Evolutionary conservation across 1,139 yeast genomes (phyloP).

Genomic region (Candida anutae): DNA sequence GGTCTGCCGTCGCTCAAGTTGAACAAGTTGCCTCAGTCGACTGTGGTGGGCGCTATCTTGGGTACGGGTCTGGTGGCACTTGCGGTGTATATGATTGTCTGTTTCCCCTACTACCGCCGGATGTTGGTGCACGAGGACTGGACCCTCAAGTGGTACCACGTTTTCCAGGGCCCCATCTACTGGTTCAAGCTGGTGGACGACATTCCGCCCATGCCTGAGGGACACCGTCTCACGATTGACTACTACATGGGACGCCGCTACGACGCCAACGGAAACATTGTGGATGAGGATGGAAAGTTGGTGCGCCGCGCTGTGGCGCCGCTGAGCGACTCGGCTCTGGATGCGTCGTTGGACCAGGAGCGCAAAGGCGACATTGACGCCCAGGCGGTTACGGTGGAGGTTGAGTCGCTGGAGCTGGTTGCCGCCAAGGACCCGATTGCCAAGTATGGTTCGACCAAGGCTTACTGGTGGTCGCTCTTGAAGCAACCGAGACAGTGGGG

Average conservation of each 20-base stretch:
- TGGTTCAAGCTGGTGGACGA: slow-evolving; percentile 48
- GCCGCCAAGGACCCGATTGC: slow-evolving; percentile 10
- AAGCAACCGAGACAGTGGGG: slow-evolving; percentile 50
- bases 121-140: slow-evolving; percentile 57
- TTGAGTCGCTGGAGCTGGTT: slow-evolving; percentile 7
- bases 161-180: slow-evolving; percentile 49
- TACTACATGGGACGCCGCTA: slow-evolving; percentile 58
- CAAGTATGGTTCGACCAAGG: slow-evolving; percentile 24
- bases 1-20: slow-evolving; percentile 64
- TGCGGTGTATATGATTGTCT: slow-evolving; percentile 43
- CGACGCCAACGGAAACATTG: slow-evolving; percentile 14
- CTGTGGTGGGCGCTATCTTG: slow-evolving; percentile 48
- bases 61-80: slow-evolving; percentile 58
- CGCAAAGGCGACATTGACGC: slow-evolving; percentile 2
- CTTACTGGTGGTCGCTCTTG: slow-evolving; percentile 36
- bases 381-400: slow-evolving; percentile 5
- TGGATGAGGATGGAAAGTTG: slow-evolving; percentile 10
- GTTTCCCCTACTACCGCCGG: slow-evolving; percentile 59
- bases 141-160: slow-evolving; percentile 55
- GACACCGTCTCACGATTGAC: slow-evolving; percentile 48
- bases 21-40: slow-evolving; percentile 41
- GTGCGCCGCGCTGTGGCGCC: background rate
- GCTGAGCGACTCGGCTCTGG: background rate
- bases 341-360: slow-evolving; percentile 7
- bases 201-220: slow-evolving; percentile 63